Percentiles rank a stretch among this genome's conserved stretches.
phyloP scores from a whole-genome alignment of 73 alveolate genomes.

The Paramecium sexaurelia region DNA sequence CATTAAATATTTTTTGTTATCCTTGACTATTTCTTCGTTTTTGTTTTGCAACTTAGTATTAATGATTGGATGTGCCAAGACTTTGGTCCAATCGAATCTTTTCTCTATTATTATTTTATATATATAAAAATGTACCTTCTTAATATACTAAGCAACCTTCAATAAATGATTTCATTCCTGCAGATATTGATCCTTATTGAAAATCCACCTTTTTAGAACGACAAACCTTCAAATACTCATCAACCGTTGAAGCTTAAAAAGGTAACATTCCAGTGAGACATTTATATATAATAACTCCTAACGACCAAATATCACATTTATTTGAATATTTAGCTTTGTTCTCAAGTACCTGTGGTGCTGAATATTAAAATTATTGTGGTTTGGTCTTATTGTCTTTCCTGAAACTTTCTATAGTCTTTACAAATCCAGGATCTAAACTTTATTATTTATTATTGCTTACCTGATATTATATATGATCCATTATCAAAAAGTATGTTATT shows the following conservation, averaged over 20 bases:
- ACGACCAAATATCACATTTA: slow-evolving; percentile 41
- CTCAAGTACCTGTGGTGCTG: background rate
- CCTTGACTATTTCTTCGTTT: slow-evolving; percentile 14
- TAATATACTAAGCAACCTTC: slow-evolving; percentile 34
- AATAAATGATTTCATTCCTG: background rate
- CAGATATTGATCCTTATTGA: background rate
- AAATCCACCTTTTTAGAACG: background rate
- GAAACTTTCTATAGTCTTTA: background rate
- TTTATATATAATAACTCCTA: slow-evolving; percentile 9
- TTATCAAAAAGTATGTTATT: slow-evolving; percentile 47
- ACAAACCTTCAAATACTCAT: background rate
- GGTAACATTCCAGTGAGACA: slow-evolving; percentile 21
- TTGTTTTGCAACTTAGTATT: slow-evolving; percentile 22
- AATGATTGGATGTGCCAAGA: slow-evolving; percentile 37
- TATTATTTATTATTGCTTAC: background rate
- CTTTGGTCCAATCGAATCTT: slow-evolving; percentile 61
- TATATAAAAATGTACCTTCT: background rate
- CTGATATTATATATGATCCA: slow-evolving; percentile 4
- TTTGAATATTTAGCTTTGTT: background rate
- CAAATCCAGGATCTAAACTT: background rate
- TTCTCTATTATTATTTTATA: background rate
- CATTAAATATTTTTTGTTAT: slow-evolving; percentile 47
- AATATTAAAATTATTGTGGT: background rate
- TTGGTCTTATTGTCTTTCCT: background rate
- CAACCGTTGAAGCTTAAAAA: background rate